These are phyloP conservation scores for Nematodospora valgi DNA, from an alignment of 805 yeast species.

Conservation along the genomic window DNA sequence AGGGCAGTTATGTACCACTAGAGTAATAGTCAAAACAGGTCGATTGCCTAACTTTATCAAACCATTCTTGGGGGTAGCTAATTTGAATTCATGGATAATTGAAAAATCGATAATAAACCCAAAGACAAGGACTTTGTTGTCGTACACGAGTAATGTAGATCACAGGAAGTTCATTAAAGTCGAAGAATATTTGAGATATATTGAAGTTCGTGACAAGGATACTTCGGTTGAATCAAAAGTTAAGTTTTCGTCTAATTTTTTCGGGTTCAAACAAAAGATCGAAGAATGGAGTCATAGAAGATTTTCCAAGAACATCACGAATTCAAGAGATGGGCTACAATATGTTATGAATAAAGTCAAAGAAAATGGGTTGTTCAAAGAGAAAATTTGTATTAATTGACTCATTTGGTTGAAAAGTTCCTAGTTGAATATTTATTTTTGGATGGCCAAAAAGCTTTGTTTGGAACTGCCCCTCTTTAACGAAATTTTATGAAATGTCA, in stretches of 20 bases:
- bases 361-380: conserved; percentile 20
- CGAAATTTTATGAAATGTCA: too few species aligned
- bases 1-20: conserved; percentile 68
- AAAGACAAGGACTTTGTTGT: conserved; percentile 44
- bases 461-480: too few species aligned
- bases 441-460: too few species aligned
- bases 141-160: conserved; percentile 81
- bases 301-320: conserved; percentile 64
- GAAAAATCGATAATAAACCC: conserved; percentile 79
- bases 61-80: conserved; percentile 63
- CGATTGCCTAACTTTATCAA: conserved; percentile 75
- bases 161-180: conserved; percentile 75
- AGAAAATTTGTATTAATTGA: too few species aligned
- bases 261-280: conserved; percentile 66
- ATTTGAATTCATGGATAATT: conserved; percentile 74
- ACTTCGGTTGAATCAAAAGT: conserved; percentile 59
- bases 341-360: conserved; percentile 70
- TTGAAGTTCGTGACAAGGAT: conserved; percentile 23
- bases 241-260: conserved; percentile 66
- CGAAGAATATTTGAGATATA: conserved; percentile 69
- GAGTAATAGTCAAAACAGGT: conserved; percentile 75
- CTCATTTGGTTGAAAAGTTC: too few species aligned
- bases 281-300: conserved; percentile 77
- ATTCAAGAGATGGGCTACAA: conserved; percentile 68
- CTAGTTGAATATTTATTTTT: too few species aligned